A percentile compares a stretch with the other conserved stretches of the same genome.
Evolutionary conservation across 2,329 filamentous ascomycete genomes (phyloP).

Genomic region (Xylariaceae sp.): DNA sequence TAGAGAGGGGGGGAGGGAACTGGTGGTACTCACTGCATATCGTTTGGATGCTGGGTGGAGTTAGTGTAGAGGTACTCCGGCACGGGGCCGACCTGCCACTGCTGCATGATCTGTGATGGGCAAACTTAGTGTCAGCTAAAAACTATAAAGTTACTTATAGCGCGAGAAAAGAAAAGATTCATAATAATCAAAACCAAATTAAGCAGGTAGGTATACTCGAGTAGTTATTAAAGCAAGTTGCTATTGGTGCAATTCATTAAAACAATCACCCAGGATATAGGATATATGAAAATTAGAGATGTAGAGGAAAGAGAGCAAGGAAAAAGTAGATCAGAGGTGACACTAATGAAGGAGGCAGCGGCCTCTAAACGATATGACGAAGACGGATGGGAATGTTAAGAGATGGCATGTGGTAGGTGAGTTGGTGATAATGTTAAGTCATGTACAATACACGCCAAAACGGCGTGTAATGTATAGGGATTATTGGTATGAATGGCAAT

Average conservation of each 20-base stretch:
- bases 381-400: neutral
- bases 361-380: neutral
- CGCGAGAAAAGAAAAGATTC: neutral
- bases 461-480: neutral
- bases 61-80: conserved; percentile 63
- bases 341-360: neutral
- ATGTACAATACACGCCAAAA: conserved; percentile 5
- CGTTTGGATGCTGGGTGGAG: conserved; percentile 60
- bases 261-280: neutral
- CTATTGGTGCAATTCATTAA: neutral
- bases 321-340: neutral
- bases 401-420: conserved; percentile 2
- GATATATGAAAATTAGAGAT: neutral
- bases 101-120: conserved; percentile 60
- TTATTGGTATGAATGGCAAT: conserved; percentile 3
- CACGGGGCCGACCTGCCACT: conserved; percentile 66
- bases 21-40: conserved; percentile 62
- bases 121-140: conserved; percentile 42
- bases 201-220: neutral
- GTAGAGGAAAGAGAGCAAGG: neutral
- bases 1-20: conserved; percentile 34
- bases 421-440: neutral
- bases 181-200: neutral
- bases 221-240: too few species aligned
- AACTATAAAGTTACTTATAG: conserved; percentile 1